Evolutionary conservation across 2,329 filamentous ascomycete genomes (phyloP), one percentile per base, ranked within the genome.

Genomic region (Calonectria pseudoreteaudii): DNA sequence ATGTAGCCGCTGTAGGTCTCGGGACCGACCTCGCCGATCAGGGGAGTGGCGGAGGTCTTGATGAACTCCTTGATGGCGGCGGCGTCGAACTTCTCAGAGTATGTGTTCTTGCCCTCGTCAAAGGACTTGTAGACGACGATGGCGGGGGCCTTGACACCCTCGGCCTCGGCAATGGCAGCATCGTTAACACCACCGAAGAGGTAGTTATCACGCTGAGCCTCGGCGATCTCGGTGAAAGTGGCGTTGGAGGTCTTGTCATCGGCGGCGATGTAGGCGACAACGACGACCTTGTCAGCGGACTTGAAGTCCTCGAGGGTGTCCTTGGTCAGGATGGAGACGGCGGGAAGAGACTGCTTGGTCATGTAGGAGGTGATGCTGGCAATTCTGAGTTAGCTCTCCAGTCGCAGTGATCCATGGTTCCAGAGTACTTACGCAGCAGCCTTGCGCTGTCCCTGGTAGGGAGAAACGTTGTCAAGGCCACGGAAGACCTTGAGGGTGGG

Each of bases 401-500:
- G 16, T 28, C 64, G 5, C 49, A 66, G 11, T 6, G 10, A 56
- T 11, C 14, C 31, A 34, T 10, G 23, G 34, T 28, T 41, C n/a
- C 13, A 50, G 49, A 31, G 64, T 47, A 88, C 90, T 87, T 86
- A 92, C 91, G 89, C 90, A 86, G 91, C 92, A 78, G 96, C 93
- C 90, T 98, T 98, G 86, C 97, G 92, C 86, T 95, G 93, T 83
- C 97, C 97, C 81, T 90, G 89, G 88, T 99, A 99, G 77, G 96
- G 93, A 78, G 91, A 89, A 84, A 95, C 87, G 84, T 94, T 95
- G 14, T 98, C 95, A 53, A 88, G 86, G 80, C 97, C 96, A 82
- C 96, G 95, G 95, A 99, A 99, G 87, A 99, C 92, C 93, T 98
- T 99, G 84, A 99, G 92, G 79, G 97, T 99, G 76, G 97, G 97